phyloP scores from a whole-genome alignment of 257 asterid species.

The Hygrophila difformis region DNA sequence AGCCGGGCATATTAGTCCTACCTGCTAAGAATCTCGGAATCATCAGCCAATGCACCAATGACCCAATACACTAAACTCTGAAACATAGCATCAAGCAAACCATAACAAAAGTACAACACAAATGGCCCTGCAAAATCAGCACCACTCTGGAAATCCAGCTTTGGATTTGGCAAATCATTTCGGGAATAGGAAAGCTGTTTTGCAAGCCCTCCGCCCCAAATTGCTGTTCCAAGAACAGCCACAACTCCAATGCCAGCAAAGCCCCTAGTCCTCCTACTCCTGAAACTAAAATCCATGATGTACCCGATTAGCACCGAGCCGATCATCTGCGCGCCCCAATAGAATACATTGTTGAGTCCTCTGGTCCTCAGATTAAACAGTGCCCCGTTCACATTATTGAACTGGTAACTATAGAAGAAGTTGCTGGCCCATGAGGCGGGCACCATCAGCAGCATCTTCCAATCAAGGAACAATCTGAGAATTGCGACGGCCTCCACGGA shows the following conservation, averaged over 20 bases:
- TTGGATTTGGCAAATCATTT: constrained; percentile 20
- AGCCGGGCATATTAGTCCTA: neutral
- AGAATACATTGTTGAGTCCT: constrained; percentile 56
- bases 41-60: constrained; percentile 89
- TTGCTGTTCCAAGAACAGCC: constrained; percentile 47
- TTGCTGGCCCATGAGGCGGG: constrained; percentile 97
- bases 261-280: constrained; percentile 57
- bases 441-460: constrained; percentile 80
- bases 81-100: constrained; percentile 88
- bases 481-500: constrained; percentile 40
- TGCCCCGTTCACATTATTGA: constrained; percentile 69
- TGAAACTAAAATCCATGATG: constrained; percentile 58
- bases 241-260: constrained; percentile 47
- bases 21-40: constrained; percentile 91
- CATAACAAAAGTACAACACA: constrained; percentile 73
- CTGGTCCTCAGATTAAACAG: constrained; percentile 76
- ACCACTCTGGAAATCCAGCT: constrained; percentile 72
- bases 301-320: constrained; percentile 66
- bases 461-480: constrained; percentile 52
- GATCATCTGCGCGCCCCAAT: constrained; percentile 78
- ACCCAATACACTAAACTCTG: constrained; percentile 94
- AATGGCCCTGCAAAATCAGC: constrained; percentile 72
- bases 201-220: constrained; percentile 73
- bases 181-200: constrained; percentile 40
- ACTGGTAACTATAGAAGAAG: constrained; percentile 85